Percentiles rank a stretch among this genome's conserved stretches.
Evolutionary conservation across 768 basidiomycete genomes (phyloP).

Genomic region (Leccinum incarnatum): DNA sequence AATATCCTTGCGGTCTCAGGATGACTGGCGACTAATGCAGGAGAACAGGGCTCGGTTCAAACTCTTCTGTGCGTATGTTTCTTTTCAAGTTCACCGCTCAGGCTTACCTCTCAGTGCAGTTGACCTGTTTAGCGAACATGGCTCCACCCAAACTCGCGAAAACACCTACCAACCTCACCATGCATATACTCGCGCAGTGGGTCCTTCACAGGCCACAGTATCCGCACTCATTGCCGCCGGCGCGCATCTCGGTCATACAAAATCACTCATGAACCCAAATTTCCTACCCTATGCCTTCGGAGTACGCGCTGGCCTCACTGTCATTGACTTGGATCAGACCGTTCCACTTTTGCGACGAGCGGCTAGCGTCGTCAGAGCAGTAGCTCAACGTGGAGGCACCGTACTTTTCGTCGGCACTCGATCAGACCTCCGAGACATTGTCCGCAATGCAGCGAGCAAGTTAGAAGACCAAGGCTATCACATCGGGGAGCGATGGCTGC

Average conservation of each 20-base stretch:
- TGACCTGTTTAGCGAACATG: constrained; percentile 61
- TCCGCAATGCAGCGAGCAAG: constrained; percentile 76
- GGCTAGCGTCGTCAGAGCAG: constrained; percentile 78
- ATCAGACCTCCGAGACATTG: constrained; percentile 68
- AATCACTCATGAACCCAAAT: constrained; percentile 81
- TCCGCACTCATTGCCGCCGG: constrained; percentile 91
- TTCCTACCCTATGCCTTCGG: constrained; percentile 94
- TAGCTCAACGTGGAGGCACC: constrained; percentile 78
- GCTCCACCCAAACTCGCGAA: constrained; percentile 70
- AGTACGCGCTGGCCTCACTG: constrained; percentile 80
- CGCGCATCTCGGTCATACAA: constrained; percentile 90
- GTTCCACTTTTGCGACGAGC: constrained; percentile 89
- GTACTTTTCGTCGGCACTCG: constrained; percentile 91
- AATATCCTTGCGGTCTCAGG: constrained; percentile 41
- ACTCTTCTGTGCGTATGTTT: constrained; percentile 48
- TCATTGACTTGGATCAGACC: constrained; percentile 95
- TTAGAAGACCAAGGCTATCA: constrained; percentile 80
- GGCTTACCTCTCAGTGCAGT: constrained; percentile 39
- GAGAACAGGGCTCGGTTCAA: constrained; percentile 53
- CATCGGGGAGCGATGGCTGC: constrained; percentile 87
- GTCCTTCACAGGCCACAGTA: constrained; percentile 65
- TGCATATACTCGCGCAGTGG: constrained; percentile 56
- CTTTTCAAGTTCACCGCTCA: constrained; percentile 8
- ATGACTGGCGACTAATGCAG: constrained; percentile 69
- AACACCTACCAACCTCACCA: constrained; percentile 76